Evolutionary conservation across 1,284 basidiomycete genomes (phyloP).

Genomic region (Ustilago loliicola): DNA sequence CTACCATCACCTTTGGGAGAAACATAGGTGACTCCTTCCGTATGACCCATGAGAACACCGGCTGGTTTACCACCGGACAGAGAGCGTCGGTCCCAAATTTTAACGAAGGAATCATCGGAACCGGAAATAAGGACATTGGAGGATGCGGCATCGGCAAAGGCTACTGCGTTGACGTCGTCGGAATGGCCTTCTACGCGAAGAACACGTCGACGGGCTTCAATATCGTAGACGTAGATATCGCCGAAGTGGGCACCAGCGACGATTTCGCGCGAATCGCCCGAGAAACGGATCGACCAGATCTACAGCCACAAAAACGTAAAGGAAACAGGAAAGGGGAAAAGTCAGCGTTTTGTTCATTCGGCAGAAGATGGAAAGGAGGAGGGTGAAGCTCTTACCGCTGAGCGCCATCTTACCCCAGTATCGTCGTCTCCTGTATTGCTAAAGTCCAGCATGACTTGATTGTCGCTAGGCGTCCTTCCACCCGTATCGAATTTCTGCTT

Average conservation of each 20-base stretch:
- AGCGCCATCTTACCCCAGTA: constrained; percentile 61
- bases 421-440: constrained; percentile 71
- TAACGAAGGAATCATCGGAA: constrained; percentile 92
- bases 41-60: constrained; percentile 92
- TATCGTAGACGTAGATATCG: constrained; percentile 84
- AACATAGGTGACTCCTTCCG: constrained; percentile 75
- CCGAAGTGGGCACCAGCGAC: constrained; percentile 76
- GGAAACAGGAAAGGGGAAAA: neutral
- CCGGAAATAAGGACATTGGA: constrained; percentile 94
- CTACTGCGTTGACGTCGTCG: constrained; percentile 93
- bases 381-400: constrained; percentile 53
- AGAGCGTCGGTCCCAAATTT: constrained; percentile 95
- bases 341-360: neutral
- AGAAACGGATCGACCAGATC: constrained; percentile 95
- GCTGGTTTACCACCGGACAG: constrained; percentile 83
- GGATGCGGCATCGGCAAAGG: constrained; percentile 90
- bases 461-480: constrained; percentile 42
- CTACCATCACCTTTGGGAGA: constrained; percentile 81
- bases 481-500: constrained; percentile 66
- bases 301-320: constrained; percentile 38
- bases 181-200: constrained; percentile 86
- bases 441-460: constrained; percentile 69
- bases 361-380: neutral
- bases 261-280: constrained; percentile 93
- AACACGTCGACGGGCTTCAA: constrained; percentile 81